A percentile compares a stretch with the other conserved stretches of the same genome.
These are phyloP conservation scores for Fusarium paranaense DNA, from an alignment of 2,329 filamentous ascomycete genomes.

Conservation along the genomic window DNA sequence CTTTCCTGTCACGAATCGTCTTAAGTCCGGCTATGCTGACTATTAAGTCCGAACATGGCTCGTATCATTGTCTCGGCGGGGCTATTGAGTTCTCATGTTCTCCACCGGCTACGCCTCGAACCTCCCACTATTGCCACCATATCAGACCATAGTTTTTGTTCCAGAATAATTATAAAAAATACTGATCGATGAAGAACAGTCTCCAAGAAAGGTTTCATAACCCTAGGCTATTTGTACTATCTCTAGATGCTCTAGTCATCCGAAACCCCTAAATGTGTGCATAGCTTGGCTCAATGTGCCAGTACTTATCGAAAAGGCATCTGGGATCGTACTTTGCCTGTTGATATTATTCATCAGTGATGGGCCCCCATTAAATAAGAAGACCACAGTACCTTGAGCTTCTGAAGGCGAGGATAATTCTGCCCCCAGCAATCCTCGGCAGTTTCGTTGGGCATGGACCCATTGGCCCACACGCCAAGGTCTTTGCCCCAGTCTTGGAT, in stretches of 20 bases:
- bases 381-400: neutral
- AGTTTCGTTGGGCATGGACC: neutral
- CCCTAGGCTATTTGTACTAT: neutral
- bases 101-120: too few species aligned
- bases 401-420: neutral
- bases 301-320: neutral
- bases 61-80: neutral
- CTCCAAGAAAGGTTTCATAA: too few species aligned
- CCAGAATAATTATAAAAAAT: neutral
- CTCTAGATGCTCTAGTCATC: neutral
- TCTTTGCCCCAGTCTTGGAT: neutral
- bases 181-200: too few species aligned
- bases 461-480: neutral
- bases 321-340: neutral
- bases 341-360: neutral
- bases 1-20: neutral
- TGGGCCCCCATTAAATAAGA: fast-evolving
- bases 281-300: neutral
- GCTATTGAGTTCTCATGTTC: too few species aligned
- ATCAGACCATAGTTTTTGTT: neutral
- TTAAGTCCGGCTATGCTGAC: neutral
- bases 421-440: neutral
- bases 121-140: neutral
- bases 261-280: neutral
- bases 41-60: neutral